Percentiles rank a stretch among this genome's conserved stretches.
Conservation (phyloP, 768 basidiomycete genomes). For the Podaxis sp. region DNA sequence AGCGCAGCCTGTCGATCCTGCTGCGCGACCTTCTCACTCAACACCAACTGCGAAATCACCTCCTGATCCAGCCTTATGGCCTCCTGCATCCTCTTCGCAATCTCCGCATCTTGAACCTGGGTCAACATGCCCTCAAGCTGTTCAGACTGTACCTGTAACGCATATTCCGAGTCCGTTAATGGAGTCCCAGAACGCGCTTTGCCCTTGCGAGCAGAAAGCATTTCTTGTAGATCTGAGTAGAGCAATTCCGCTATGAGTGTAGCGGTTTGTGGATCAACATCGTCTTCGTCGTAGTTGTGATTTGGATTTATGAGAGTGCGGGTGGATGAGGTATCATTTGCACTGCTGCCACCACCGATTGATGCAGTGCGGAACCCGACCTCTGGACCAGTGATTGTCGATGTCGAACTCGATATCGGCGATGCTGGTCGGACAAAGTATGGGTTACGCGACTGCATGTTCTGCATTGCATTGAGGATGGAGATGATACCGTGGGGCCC, state of each 20-base stretch:
- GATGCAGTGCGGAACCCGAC: background rate
- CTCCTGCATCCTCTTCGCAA: slow-evolving; percentile 38
- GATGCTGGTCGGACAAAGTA: background rate
- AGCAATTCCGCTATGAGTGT: slow-evolving; percentile 36
- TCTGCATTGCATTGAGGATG: background rate
- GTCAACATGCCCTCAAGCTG: slow-evolving; percentile 25
- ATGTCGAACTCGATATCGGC: slow-evolving; percentile 2
- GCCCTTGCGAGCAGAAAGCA: slow-evolving; percentile 26
- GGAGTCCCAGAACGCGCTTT: slow-evolving; percentile 27
- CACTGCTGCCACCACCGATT: background rate
- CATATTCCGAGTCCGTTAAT: slow-evolving; percentile 40
- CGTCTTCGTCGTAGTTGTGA: background rate
- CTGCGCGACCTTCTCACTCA: slow-evolving; percentile 31
- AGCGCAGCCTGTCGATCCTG: slow-evolving; percentile 40
- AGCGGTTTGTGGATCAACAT: slow-evolving; percentile 31
- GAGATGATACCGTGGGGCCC: background rate
- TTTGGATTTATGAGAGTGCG: background rate
- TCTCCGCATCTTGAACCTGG: slow-evolving; percentile 29
- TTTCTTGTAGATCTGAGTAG: slow-evolving; percentile 35
- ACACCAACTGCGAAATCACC: slow-evolving; percentile 24
- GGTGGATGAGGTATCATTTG: background rate
- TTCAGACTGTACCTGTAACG: slow-evolving; percentile 36
- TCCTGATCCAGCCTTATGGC: slow-evolving; percentile 32
- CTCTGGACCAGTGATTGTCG: background rate
- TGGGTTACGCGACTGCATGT: background rate